Base-by-base conservation (phyloP, 1,284 basidiomycete genomes). In the Microbotryum violaceum region DNA sequence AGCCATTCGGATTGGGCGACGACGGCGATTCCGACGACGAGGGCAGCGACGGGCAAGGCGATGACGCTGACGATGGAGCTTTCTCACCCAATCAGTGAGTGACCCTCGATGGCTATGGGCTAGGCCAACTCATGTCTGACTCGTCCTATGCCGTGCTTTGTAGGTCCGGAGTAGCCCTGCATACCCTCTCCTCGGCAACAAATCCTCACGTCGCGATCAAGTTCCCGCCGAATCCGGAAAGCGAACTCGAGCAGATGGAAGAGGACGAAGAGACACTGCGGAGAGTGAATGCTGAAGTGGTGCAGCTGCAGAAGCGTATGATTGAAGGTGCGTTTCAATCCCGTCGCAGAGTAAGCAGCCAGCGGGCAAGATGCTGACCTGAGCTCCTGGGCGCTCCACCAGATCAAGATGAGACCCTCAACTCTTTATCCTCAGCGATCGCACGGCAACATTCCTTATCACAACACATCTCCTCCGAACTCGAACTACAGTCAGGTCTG, bases 371-470 rank as follows among this genome's bases (percentile, higher is more conserved):
- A 29, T 23, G 2, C 52, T 29, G 18, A 44, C n/a, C 25, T 20
- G 27, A 29, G 29, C 42, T n/a, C 25, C 27, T 37, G 14, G 37
- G 12, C 12, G 37, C 3, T 27, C 29, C 20, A 48, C 20, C 65
- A 68, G 70, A 72, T 31, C 71, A 72, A 63, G 71, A 72, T 56
- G 62, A 66, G 14, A 64, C 64, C 14, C 66, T 72, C 21, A 60
- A 69, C 53, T 66, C 66, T 6, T 59, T 72, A 20, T 70, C 70
- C 2, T 65, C 66, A 1, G 71, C 71, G 23, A 72, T 72, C 48
- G 61, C 68, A 20, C 61, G 71, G 1, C 71, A 72, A 57, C 65
- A 70, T 48, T 62, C 67, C 14, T 63, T 72, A n/a, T 70, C 68
- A 0, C 54, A 71, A 3, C 66, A 65, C 49, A 70, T 72, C 42